phyloP scores from a whole-genome alignment of 768 basidiomycete genomes.

The Pleurotus pulmonarius region DNA sequence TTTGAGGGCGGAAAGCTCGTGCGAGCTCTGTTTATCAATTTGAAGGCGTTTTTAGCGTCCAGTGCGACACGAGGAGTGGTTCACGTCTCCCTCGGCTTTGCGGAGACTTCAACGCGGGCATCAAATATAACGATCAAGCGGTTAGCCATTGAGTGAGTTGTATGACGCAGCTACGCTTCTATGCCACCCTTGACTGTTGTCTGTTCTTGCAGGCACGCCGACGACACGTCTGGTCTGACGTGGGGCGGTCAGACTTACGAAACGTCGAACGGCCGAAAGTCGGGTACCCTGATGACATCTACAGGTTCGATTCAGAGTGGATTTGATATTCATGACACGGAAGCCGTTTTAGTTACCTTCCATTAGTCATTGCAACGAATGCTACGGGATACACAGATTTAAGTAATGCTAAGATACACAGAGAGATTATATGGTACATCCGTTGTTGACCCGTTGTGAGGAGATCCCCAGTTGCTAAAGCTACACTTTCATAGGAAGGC shows the following conservation, averaged over 20 bases:
- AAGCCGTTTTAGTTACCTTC: slow-evolving; percentile 2
- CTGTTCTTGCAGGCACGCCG: slow-evolving; percentile 35
- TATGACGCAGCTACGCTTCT: not conserved
- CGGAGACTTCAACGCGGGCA: slow-evolving; percentile 20
- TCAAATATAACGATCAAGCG: slow-evolving; percentile 41
- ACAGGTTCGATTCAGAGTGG: slow-evolving; percentile 7
- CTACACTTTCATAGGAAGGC: slow-evolving; percentile 4
- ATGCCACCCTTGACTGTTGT: not conserved
- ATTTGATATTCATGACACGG: slow-evolving; percentile 6
- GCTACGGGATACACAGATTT: not conserved
- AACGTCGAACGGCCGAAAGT: slow-evolving; percentile 38
- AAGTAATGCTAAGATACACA: too few relatives aligned
- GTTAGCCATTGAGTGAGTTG: slow-evolving; percentile 40
- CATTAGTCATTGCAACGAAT: not conserved
- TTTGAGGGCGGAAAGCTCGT: slow-evolving; percentile 42
- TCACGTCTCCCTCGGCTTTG: slow-evolving; percentile 40
- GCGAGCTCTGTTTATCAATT: slow-evolving; percentile 59
- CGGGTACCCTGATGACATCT: slow-evolving; percentile 29
- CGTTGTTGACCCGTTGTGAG: not conserved
- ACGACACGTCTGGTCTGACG: slow-evolving; percentile 45
- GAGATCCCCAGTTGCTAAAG: not conserved
- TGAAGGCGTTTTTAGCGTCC: slow-evolving; percentile 41
- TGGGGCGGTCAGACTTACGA: slow-evolving; percentile 63
- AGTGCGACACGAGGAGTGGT: slow-evolving; percentile 31
- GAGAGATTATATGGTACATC: too few relatives aligned